Base-by-base conservation (phyloP, 176 grass and related monocot species). In the Zea luxurians region DNA sequence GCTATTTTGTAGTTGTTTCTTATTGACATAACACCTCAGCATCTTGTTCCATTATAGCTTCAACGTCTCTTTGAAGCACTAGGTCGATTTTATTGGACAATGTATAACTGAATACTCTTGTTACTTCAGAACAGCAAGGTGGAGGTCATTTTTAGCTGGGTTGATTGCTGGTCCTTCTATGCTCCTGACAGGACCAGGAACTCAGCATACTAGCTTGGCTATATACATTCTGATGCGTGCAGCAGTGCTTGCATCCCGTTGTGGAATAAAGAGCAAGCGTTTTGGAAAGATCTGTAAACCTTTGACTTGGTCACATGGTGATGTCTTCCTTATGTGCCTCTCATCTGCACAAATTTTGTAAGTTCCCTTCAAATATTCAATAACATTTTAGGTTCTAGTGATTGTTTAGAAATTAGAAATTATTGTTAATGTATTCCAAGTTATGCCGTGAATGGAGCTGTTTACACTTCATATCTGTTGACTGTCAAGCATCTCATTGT, bases 311-410 rank as follows among this genome's bases (percentile, higher is more conserved):
- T 83, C 90, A 71, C 71, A 98, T 81, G 96, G 96, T 85, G 96
- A 98, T 82, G 49, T 98, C 48, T 98, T 98, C 61, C 92, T 98
- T 75, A 98, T 98, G 96, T 98, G 96, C 27, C 85, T 98, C 38
- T 86, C 96, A 41, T 94, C 96, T 60, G 91, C 96, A 66, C 96
- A 98, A 81, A 98, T 98, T 75, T 75, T 98, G 96, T 98, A 95
- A 85, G 89, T 78, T 80, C 12, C 37, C 4, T 59, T 74, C 70
- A 48, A 86, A 2, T 76, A 50, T 75, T 61, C 12, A n/a, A 17
- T 60, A 67, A 16, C 1, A 21, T 47, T 62, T 49, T 34, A 70
- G 58, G 65, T 48, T 68, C 16, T 38, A 42, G 10, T 76, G 54
- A 65, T 66, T 54, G 6, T 16, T 43, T 79, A 35, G 10, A 79